Evolutionary conservation across 2,329 filamentous ascomycete species (phyloP).

Genomic region (Aspergillus hiratsukae): DNA sequence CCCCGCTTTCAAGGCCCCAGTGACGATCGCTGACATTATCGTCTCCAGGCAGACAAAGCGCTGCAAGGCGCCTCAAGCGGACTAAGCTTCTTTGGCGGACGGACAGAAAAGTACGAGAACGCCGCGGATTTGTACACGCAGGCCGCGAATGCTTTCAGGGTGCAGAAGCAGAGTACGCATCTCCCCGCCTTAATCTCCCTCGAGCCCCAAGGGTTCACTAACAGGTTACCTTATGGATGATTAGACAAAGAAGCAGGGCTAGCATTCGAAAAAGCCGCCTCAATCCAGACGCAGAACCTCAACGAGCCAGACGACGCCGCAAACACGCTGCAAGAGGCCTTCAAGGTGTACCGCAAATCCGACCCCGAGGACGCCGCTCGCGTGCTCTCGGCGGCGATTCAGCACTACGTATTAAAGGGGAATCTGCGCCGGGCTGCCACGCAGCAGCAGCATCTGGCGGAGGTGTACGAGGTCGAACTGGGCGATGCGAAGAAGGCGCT

Average conservation of each 20-base stretch:
- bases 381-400: slow-evolving; percentile 73
- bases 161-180: slow-evolving; percentile 71
- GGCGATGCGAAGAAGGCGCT: slow-evolving; percentile 74
- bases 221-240: not conserved
- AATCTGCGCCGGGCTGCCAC: slow-evolving; percentile 88
- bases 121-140: slow-evolving; percentile 83
- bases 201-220: not conserved
- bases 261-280: slow-evolving; percentile 81
- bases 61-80: slow-evolving; percentile 69
- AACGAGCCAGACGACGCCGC: slow-evolving; percentile 92
- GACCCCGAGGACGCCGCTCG: slow-evolving; percentile 77
- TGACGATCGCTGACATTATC: slow-evolving; percentile 28
- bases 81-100: slow-evolving; percentile 85
- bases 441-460: slow-evolving; percentile 82
- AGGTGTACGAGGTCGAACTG: slow-evolving; percentile 78
- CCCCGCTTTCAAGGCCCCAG: slow-evolving; percentile 10
- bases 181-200: not conserved
- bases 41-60: slow-evolving; percentile 75
- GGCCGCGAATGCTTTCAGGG: slow-evolving; percentile 85
- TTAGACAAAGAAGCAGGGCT: slow-evolving; percentile 78
- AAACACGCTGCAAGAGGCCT: slow-evolving; percentile 82
- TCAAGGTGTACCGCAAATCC: slow-evolving; percentile 88
- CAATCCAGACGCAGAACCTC: slow-evolving; percentile 72
- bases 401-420: slow-evolving; percentile 81
- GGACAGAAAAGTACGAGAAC: slow-evolving; percentile 82